These are phyloP conservation scores for Aureobasidium melanogenum DNA, from an alignment of 2,329 filamentous ascomycete genomes.

Conservation along the genomic window DNA sequence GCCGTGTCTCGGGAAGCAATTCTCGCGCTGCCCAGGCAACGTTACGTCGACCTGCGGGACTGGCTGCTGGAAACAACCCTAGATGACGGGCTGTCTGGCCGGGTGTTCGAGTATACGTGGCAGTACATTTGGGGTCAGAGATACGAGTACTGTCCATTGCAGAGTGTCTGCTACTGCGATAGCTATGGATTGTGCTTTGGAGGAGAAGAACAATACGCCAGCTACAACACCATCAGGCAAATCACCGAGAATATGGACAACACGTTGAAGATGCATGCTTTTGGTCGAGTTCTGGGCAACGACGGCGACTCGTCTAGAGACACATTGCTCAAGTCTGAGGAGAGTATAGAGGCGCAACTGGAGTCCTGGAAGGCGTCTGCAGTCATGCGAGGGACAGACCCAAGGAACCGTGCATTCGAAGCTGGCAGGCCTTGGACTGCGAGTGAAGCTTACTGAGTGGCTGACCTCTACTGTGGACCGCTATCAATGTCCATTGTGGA, in stretches of 20 bases:
- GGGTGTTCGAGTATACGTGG: conserved; percentile 59
- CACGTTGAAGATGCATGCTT: background rate
- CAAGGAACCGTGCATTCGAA: too few species aligned
- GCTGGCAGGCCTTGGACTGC: too few species aligned
- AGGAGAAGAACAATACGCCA: too few species aligned
- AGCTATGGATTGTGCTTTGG: conserved; percentile 56
- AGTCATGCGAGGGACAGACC: too few species aligned
- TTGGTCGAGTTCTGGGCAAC: background rate
- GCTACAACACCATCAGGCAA: too few species aligned
- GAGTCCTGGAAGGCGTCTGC: too few species aligned
- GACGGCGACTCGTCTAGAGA: background rate
- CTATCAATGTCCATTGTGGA: too few species aligned
- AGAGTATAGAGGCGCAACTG: background rate
- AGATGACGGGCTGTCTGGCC: conserved; percentile 48
- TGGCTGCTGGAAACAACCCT: conserved; percentile 50
- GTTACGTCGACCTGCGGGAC: conserved; percentile 49
- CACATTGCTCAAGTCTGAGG: background rate
- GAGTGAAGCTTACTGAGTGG: too few species aligned
- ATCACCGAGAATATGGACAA: background rate
- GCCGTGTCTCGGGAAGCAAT: conserved; percentile 41
- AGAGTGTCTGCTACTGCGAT: conserved; percentile 54
- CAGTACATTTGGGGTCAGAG: conserved; percentile 52
- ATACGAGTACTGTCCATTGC: conserved; percentile 40
- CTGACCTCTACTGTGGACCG: too few species aligned
- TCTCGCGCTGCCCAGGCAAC: conserved; percentile 41